Evolutionary conservation across 2,329 filamentous ascomycete species (phyloP).

Genomic region (Emericellopsis cladophorae): DNA sequence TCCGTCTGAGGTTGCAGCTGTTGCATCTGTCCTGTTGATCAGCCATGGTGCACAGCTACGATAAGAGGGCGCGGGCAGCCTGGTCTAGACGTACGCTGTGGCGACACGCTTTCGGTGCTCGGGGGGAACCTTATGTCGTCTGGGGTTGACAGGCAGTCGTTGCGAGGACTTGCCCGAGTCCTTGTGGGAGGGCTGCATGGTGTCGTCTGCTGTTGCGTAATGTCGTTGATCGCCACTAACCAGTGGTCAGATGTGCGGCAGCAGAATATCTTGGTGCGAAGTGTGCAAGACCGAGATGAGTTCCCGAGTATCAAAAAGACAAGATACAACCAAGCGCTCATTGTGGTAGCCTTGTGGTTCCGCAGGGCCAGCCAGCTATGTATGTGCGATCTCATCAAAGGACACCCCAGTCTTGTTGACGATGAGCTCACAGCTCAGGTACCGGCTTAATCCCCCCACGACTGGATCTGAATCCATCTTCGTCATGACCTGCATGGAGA

Average conservation of each 20-base stretch:
- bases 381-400: no score
- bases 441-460: no score
- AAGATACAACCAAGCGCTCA: no score
- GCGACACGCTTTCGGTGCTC: conserved; percentile 34
- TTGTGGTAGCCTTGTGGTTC: no score
- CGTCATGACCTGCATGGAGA: background rate
- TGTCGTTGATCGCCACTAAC: no score
- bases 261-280: no score
- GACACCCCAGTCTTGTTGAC: no score
- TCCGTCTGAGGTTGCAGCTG: conserved; percentile 36
- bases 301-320: no score
- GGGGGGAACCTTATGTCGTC: conserved; percentile 31
- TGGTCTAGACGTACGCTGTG: conserved; percentile 27
- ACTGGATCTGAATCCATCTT: background rate
- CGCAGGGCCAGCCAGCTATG: no score
- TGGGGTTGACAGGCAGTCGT: conserved; percentile 35
- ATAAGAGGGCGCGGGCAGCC: background rate
- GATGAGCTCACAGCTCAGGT: no score
- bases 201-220: background rate
- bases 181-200: conserved; percentile 9
- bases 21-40: conserved; percentile 27
- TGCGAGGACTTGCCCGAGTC: conserved; percentile 12
- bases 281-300: no score
- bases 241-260: no score
- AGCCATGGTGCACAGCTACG: background rate